Evolutionary conservation across 148 eudicot genomes (phyloP), one percentile per base, ranked within the genome.

Genomic region (Persicaria tinctoria): DNA sequence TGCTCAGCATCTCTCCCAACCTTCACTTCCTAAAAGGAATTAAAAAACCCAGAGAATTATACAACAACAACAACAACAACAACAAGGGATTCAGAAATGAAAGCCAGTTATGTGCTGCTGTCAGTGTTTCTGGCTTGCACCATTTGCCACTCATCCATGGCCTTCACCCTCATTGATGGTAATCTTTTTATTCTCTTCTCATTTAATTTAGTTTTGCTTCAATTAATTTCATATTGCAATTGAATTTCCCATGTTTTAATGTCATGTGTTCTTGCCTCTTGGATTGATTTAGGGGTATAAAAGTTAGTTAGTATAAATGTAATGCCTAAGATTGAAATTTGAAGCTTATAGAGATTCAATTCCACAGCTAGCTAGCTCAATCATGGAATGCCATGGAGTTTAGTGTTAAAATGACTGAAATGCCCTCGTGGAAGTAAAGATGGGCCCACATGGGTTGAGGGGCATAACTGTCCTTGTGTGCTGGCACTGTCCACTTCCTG

Each of bases 131-230:
- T 66, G 70, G 48, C 44, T 66, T 66, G 11, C 70, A 38, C 70
- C 47, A 66, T 66, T 14, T 41, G 18, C 14, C 70, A 66, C 17
- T 66, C 70, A 38, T 4, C 70, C n/a, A 38, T 66, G 18, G 70
- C 70, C 46, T 66, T 66, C 70, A 66, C 11, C 6, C 38, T 66
- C 18, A 41, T 66, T 66, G 70, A 66, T 66, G 70, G 70, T 66
- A 66, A 32, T 32, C 41, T 32, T 20, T 46, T 14, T 8, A 7
- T 50, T 0, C 11, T 50, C 53, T 50, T 50, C 53, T 12, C 12
- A 8, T 50, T 50, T 50, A 7, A 50, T 50, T 50, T 50, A 16
- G 5, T 5, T 6, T 53, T 14, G 13, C 5, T 57, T 20, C 20
- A 18, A 5, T 57, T 6, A 18, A 63, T 63, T 27, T 10, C 44